Percentiles rank a stretch among this genome's conserved stretches.
These are phyloP conservation scores for Ustulina deusta DNA, from an alignment of 2,329 filamentous ascomycete species.

Conservation along the genomic window DNA sequence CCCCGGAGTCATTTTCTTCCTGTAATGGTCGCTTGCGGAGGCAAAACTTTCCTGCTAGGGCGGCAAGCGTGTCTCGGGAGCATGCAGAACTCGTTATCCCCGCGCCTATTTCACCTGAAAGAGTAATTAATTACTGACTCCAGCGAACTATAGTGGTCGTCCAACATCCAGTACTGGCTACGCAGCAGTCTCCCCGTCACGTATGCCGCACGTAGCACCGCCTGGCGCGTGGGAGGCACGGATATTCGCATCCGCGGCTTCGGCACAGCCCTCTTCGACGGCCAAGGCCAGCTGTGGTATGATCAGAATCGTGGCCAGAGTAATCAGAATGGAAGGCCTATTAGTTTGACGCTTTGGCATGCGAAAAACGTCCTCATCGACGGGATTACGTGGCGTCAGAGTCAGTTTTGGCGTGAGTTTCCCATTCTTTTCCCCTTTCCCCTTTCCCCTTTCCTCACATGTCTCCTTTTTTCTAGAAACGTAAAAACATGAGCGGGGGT, in stretches of 20 bases:
- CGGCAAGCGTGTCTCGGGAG: no score
- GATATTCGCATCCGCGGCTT: constrained; percentile 62
- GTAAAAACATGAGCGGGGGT: constrained; percentile 39
- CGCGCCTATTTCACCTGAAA: no score
- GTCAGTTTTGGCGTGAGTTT: constrained; percentile 62
- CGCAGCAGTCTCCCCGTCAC: constrained; percentile 59
- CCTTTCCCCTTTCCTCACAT: neutral
- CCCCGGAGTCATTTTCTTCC: no score
- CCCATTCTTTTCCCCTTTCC: constrained; percentile 44
- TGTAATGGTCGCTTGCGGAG: no score
- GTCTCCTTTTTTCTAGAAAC: neutral
- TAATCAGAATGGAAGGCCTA: constrained; percentile 60
- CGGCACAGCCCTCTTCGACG: constrained; percentile 60
- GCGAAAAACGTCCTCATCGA: constrained; percentile 60
- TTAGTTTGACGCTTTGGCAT: constrained; percentile 59
- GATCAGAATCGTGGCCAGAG: constrained; percentile 56
- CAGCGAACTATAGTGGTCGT: constrained; percentile 51
- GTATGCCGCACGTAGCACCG: constrained; percentile 63
- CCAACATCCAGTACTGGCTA: constrained; percentile 61
- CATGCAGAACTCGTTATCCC: no score
- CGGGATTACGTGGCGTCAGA: constrained; percentile 58
- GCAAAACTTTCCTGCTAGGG: no score
- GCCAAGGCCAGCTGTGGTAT: constrained; percentile 60
- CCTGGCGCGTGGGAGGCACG: constrained; percentile 63
- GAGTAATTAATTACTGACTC: no score